Evolutionary conservation across 2,329 filamentous ascomycete species (phyloP), one percentile per base, ranked within the genome.

Genomic region (Phoma herbarum): DNA sequence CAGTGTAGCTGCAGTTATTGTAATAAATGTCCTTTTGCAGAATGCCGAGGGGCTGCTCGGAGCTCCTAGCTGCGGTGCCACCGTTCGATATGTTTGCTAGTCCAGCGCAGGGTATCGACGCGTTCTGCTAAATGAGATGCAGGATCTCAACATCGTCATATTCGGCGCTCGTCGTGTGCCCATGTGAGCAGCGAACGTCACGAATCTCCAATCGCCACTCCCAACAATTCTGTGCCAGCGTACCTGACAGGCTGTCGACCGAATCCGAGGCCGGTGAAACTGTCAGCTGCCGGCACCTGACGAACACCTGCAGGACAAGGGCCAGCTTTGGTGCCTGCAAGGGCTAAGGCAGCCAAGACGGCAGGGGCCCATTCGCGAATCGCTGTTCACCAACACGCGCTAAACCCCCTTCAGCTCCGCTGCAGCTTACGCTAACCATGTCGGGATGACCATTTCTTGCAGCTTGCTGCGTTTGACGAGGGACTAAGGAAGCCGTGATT

Each of bases 111-210:
- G 14, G 10, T 2, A 31, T 31, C 29, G 29, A 31, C 10, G 12
- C 29, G 10, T 12, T 8, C 29, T 14, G 29, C 11, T 31, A n/a
- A n/a, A n/a, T 5, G 20, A 41, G 37, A 23, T 23, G 37, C 37
- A 23, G 11, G 4, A 12, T 41, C 37, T 2, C 20, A 23, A 23
- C 20, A 20, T 41, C 20, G 11, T 41, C 37, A 41, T 20, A 20
- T 41, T 14, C n/a, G 37, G 11, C 37, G 18, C 37, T 41, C 18
- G 18, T 20, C 18, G 14, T 28, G 8, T 49, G 56, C 44, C 28
- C 56, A 43, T 35, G 50, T 59, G 56, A 59, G 39, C 56, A 45
- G 4, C 23, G 11, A 33, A 48, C 56, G 56, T 59, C 56, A 53
- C 39, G 1, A 5, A 37, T 9, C 16, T 28, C n/a, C 18, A 9